phyloP scores from a whole-genome alignment of 23 red algal species.

The Gracilaria vermiculophylla region DNA sequence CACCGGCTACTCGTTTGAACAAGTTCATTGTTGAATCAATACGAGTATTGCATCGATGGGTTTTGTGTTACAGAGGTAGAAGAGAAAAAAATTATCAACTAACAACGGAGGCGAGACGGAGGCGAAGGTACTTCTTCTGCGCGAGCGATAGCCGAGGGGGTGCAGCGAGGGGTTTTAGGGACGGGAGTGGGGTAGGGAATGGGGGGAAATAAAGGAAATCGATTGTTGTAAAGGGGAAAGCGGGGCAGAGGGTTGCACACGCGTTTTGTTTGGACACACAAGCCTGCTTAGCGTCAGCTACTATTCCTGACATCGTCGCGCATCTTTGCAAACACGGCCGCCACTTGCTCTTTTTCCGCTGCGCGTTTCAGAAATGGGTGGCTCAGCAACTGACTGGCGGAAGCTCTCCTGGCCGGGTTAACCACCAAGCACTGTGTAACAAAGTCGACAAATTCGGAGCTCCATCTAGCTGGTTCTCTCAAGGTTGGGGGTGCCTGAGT shows the following conservation, averaged over 20 bases:
- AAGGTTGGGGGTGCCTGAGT: conserved; percentile 79
- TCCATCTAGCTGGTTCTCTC: conserved; percentile 66
- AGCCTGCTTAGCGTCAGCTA: background rate
- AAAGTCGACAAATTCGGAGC: conserved; percentile 80
- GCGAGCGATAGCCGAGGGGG: background rate
- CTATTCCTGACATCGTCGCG: conserved; percentile 7
- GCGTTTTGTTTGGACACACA: background rate
- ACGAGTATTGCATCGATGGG: background rate
- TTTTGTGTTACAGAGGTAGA: conserved; percentile 10
- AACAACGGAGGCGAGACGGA: background rate
- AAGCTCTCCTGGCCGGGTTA: conserved; percentile 71
- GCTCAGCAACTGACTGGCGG: conserved; percentile 72
- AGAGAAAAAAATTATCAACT: background rate
- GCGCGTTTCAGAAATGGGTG: conserved; percentile 87
- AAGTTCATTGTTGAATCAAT: background rate
- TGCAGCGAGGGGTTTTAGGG: background rate
- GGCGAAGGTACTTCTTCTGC: too few species aligned
- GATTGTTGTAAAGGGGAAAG: background rate
- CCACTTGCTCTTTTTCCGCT: conserved; percentile 36
- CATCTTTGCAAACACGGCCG: conserved; percentile 37
- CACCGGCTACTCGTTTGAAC: background rate
- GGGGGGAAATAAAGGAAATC: background rate
- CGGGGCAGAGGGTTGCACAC: background rate
- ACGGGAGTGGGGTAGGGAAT: background rate
- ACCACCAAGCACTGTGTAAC: conserved; percentile 76